Percentiles rank a stretch among this genome's conserved stretches.
Evolutionary conservation across 2,329 filamentous ascomycete species (phyloP).

Genomic region (Penicillium freii): DNA sequence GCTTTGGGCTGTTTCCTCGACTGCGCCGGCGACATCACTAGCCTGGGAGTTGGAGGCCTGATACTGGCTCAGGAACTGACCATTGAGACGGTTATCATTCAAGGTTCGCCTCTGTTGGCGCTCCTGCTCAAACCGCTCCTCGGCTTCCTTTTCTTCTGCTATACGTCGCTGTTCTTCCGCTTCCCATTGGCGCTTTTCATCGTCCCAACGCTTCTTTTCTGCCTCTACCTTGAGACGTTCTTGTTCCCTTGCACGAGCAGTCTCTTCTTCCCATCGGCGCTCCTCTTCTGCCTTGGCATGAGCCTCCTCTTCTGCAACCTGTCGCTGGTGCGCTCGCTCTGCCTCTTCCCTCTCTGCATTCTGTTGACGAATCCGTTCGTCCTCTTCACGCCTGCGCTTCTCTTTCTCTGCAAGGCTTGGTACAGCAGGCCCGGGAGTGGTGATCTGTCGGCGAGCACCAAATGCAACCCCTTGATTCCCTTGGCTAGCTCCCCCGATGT

Average conservation of each 20-base stretch:
- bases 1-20: constrained; percentile 55
- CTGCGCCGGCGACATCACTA: constrained; percentile 34
- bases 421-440: constrained; percentile 72
- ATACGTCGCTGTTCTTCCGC: constrained; percentile 69
- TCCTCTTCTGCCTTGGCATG: constrained; percentile 47
- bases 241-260: constrained; percentile 51
- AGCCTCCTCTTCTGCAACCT: constrained; percentile 52
- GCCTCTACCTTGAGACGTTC: constrained; percentile 46
- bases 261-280: constrained; percentile 49
- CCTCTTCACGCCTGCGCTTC: constrained; percentile 60
- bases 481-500: constrained; percentile 96
- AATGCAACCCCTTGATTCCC: constrained; percentile 93
- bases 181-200: constrained; percentile 68
- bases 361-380: constrained; percentile 50
- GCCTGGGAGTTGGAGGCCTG: constrained; percentile 70
- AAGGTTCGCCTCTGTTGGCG: constrained; percentile 59
- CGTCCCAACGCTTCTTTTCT: constrained; percentile 48
- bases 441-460: constrained; percentile 89
- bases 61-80: constrained; percentile 85
- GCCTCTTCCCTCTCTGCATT: constrained; percentile 49
- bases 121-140: constrained; percentile 66
- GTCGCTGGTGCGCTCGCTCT: constrained; percentile 48
- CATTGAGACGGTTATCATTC: constrained; percentile 69
- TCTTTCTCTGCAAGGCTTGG: constrained; percentile 84
- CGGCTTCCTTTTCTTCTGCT: constrained; percentile 70